phyloP scores from a whole-genome alignment of 306 rosid genomes.

The Macrotyloma uniflorum region DNA sequence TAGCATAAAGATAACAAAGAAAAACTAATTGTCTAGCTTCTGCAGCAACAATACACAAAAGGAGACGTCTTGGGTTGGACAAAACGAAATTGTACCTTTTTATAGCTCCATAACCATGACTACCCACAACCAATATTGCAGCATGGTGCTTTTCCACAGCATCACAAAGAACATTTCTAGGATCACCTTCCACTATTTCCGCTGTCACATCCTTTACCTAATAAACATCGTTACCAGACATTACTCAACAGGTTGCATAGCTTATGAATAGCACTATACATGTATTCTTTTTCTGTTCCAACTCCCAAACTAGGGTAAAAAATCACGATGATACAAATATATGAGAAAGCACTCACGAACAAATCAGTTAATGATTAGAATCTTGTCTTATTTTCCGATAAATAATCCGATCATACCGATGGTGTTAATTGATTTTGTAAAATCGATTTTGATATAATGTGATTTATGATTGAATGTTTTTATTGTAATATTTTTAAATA shows the following conservation, averaged over 20 bases:
- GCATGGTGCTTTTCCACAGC: slow-evolving; percentile 71
- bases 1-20: background rate
- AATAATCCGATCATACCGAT: no score
- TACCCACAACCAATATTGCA: slow-evolving; percentile 73
- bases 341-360: no score
- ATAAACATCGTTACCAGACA: slow-evolving; percentile 16
- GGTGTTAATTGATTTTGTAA: no score
- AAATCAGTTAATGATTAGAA: no score
- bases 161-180: slow-evolving; percentile 72
- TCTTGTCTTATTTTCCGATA: no score
- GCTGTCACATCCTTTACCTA: slow-evolving; percentile 55
- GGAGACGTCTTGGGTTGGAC: background rate
- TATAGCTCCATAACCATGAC: slow-evolving; percentile 82
- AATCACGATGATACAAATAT: no score
- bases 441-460: no score
- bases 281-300: no score
- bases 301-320: no score
- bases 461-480: no score
- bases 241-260: background rate
- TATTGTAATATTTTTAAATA: no score
- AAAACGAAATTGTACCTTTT: slow-evolving; percentile 56
- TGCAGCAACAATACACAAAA: background rate
- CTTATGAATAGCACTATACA: no score
- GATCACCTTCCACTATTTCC: slow-evolving; percentile 72
- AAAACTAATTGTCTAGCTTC: background rate